Conservation (phyloP, 768 basidiomycete species). For the Boletus reticuloceps region DNA sequence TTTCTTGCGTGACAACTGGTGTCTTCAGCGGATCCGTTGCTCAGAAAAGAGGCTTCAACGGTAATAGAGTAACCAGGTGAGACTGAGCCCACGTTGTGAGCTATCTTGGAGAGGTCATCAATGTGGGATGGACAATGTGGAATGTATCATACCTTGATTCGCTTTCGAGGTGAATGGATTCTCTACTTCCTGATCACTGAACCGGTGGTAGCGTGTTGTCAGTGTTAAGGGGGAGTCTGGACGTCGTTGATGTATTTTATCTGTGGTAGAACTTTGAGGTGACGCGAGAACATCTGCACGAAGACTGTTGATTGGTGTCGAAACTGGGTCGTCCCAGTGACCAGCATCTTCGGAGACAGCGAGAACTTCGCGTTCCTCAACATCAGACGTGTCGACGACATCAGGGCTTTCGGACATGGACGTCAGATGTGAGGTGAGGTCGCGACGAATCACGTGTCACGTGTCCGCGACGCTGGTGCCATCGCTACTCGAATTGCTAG, state of each 20-base stretch:
- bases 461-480: conserved; percentile 10
- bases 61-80: background rate
- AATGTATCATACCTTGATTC: conserved; percentile 31
- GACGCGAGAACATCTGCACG: background rate
- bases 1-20: background rate
- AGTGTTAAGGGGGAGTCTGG: background rate
- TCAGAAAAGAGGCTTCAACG: background rate
- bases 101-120: conserved; percentile 20
- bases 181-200: conserved; percentile 11
- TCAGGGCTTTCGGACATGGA: conserved; percentile 31
- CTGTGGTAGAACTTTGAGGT: background rate
- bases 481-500: background rate
- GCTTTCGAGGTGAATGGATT: conserved; percentile 35
- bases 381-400: conserved; percentile 61
- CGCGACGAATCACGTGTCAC: conserved; percentile 13
- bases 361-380: conserved; percentile 55
- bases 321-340: background rate
- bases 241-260: background rate
- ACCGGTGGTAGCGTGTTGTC: background rate
- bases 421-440: background rate
- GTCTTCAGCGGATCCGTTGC: background rate
- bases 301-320: background rate
- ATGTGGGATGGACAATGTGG: background rate
- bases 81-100: conserved; percentile 5
- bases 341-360: conserved; percentile 12